These are phyloP conservation scores for Hibiscus tridactylites DNA, from an alignment of 345 rosid species.

Conservation along the genomic window DNA sequence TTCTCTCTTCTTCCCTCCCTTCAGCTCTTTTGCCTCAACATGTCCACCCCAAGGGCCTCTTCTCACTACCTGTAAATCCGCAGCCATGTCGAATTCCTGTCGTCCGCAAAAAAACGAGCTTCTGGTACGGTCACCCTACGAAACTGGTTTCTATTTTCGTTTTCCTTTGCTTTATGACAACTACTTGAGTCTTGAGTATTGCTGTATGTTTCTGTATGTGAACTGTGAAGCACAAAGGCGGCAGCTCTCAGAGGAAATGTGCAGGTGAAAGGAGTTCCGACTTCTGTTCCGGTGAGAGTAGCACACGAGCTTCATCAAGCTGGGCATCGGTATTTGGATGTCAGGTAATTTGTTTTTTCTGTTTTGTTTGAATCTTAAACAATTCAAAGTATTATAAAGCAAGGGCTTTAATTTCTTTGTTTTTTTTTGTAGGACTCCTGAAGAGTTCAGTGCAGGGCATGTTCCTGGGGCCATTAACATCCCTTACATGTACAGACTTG, in stretches of 20 bases:
- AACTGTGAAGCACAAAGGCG: constrained; percentile 28
- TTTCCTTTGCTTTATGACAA: not conserved
- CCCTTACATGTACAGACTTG: constrained; percentile 75
- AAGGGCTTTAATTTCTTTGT: not conserved
- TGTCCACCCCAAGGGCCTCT: constrained; percentile 14
- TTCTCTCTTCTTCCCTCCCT: constrained; percentile 23
- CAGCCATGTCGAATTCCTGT: constrained; percentile 3
- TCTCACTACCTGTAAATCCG: constrained; percentile 2
- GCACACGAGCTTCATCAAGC: constrained; percentile 86
- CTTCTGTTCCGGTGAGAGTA: constrained; percentile 85
- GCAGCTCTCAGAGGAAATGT: constrained; percentile 18
- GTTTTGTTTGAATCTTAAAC: not conserved
- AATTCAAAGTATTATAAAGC: not conserved
- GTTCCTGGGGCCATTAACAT: constrained; percentile 66
- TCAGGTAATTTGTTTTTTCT: constrained; percentile 25
- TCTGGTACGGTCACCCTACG: constrained; percentile 17
- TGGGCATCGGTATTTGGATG: constrained; percentile 35
- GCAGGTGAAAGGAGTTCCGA: constrained; percentile 46
- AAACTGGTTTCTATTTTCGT: not conserved
- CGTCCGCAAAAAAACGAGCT: constrained; percentile 7
- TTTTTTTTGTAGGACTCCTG: constrained; percentile 48
- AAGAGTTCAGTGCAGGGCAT: constrained; percentile 77
- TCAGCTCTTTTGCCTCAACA: constrained; percentile 11
- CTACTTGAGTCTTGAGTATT: not conserved
- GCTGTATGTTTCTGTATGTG: constrained; percentile 1